Percentiles rank a stretch among this genome's conserved stretches.
Conservation (phyloP, 306 rosid species). For the Rosa multiflora region DNA sequence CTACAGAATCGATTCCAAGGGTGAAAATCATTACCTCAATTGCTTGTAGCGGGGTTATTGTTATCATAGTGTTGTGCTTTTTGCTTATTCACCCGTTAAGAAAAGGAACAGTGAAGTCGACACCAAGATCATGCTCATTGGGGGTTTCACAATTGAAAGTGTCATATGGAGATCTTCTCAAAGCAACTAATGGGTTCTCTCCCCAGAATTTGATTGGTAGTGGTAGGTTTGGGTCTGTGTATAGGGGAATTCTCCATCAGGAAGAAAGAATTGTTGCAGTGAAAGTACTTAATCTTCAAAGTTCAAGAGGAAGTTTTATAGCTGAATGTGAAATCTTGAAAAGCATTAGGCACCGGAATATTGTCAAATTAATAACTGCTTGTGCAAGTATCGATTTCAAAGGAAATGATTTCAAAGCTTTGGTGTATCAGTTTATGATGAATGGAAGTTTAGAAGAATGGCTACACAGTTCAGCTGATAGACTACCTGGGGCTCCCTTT, state of each 20-base stretch:
- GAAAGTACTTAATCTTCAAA: constrained; percentile 23
- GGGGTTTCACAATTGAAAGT: background rate
- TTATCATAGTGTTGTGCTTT: background rate
- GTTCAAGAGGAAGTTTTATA: constrained; percentile 17
- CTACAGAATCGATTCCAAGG: background rate
- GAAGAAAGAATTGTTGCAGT: constrained; percentile 24
- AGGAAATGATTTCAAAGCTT: constrained; percentile 12
- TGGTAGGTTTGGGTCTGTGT: constrained; percentile 25
- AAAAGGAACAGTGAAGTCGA: background rate
- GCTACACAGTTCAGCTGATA: constrained; percentile 1
- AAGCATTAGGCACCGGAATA: constrained; percentile 29
- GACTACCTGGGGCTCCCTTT: background rate
- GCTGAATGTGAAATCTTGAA: constrained; percentile 33
- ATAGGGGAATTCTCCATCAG: constrained; percentile 21
- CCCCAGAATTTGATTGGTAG: constrained; percentile 21
- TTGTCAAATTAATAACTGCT: constrained; percentile 19
- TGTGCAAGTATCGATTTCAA: constrained; percentile 25
- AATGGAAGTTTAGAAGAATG: constrained; percentile 18
- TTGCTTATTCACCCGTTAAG: background rate
- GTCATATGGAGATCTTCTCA: constrained; percentile 19
- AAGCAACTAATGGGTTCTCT: constrained; percentile 28
- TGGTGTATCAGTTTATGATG: constrained; percentile 2
- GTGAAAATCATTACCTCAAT: background rate
- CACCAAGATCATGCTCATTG: background rate
- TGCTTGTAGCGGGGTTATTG: constrained; percentile 5